Conservation (phyloP, 495 filamentous ascomycete species). For the Annulohypoxylon moriforme region DNA sequence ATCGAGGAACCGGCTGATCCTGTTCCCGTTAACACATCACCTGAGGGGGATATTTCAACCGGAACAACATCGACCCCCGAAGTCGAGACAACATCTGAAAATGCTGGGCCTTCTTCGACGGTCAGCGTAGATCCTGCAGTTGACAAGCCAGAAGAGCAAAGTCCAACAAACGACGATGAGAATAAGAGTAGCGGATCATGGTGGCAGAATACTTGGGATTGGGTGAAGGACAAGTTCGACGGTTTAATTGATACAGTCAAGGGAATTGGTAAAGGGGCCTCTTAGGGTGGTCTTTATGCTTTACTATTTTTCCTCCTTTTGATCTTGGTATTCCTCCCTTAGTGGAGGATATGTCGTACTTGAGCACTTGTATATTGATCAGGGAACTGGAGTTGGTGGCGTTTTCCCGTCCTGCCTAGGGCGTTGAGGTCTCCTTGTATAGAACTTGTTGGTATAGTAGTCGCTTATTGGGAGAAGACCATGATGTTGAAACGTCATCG, state of each 20-base stretch:
- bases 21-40: slow-evolving; percentile 27
- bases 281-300: slow-evolving; percentile 1
- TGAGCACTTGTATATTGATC: neutral
- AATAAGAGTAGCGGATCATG: slow-evolving; percentile 35
- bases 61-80: slow-evolving; percentile 28
- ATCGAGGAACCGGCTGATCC: slow-evolving; percentile 53
- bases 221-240: slow-evolving; percentile 60
- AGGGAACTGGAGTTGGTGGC: slow-evolving; percentile 1
- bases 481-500: too few species aligned
- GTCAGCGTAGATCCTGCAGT: slow-evolving; percentile 31
- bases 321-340: neutral
- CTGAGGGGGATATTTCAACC: slow-evolving; percentile 28
- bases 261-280: slow-evolving; percentile 29
- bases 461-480: neutral
- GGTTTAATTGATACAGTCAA: slow-evolving; percentile 55
- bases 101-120: slow-evolving; percentile 23
- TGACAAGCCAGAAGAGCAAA: slow-evolving; percentile 21
- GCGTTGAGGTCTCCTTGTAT: neutral
- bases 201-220: slow-evolving; percentile 57
- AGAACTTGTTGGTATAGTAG: neutral
- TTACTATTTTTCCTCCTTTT: neutral
- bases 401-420: neutral
- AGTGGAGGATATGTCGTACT: neutral
- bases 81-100: slow-evolving; percentile 17
- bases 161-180: slow-evolving; percentile 38